These are phyloP conservation scores for Pseudocercospora macadamiae DNA, from an alignment of 2,329 filamentous ascomycete species.

Conservation along the genomic window DNA sequence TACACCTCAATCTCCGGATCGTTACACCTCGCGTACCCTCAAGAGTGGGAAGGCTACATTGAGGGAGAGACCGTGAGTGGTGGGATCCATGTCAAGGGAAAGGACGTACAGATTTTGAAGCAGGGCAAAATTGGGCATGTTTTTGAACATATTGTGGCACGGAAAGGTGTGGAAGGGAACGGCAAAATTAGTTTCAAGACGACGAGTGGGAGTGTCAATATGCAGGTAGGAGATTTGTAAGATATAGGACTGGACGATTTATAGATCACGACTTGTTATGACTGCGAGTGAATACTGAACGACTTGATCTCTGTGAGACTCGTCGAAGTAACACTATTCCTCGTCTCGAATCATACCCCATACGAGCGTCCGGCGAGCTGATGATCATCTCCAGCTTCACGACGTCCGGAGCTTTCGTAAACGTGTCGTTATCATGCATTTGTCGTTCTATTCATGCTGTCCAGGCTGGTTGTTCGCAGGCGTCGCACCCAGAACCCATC, in stretches of 20 bases:
- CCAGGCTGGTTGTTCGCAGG: slow-evolving; percentile 27
- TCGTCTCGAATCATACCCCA: too few relatives aligned
- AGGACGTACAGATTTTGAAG: slow-evolving; percentile 40
- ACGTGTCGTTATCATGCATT: background rate
- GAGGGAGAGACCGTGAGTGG: slow-evolving; percentile 43
- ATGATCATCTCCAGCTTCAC: background rate
- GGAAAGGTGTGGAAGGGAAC: slow-evolving; percentile 43
- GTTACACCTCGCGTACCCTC: slow-evolving; percentile 44
- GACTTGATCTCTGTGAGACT: too few relatives aligned
- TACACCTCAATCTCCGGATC: slow-evolving; percentile 38
- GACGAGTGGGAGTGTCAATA: slow-evolving; percentile 30
- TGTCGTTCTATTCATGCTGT: slow-evolving; percentile 8
- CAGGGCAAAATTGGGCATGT: slow-evolving; percentile 33
- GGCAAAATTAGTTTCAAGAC: slow-evolving; percentile 41
- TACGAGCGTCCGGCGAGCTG: too few relatives aligned
- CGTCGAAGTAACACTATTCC: too few relatives aligned
- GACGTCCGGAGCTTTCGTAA: too few relatives aligned
- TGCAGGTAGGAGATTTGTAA: slow-evolving; percentile 29
- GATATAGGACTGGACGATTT: background rate
- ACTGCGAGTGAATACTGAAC: background rate
- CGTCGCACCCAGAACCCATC: slow-evolving; percentile 64
- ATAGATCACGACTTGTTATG: background rate
- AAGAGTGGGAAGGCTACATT: slow-evolving; percentile 47
- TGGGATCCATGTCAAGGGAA: slow-evolving; percentile 42
- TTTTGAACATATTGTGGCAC: slow-evolving; percentile 40